Evolutionary conservation across 768 basidiomycete genomes (phyloP).

Genomic region (Nidularia sp.): DNA sequence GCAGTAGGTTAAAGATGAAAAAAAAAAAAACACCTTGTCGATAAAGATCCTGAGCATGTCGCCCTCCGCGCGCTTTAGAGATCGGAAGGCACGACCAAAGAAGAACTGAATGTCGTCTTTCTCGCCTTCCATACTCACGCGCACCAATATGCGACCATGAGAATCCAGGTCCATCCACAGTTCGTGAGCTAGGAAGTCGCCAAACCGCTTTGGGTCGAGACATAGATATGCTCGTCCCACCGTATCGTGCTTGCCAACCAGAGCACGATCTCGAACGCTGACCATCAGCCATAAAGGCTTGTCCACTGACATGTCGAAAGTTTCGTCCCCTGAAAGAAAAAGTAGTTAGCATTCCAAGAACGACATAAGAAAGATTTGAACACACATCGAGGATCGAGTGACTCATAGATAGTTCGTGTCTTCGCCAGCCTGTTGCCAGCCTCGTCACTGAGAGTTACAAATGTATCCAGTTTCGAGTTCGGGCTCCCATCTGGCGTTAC

Average conservation of each 20-base stretch:
- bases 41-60: slow-evolving; percentile 97
- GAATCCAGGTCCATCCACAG: slow-evolving; percentile 90
- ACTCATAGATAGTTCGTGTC: slow-evolving; percentile 94
- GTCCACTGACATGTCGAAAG: slow-evolving; percentile 91
- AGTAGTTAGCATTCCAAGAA: slow-evolving; percentile 5
- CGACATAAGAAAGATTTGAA: slow-evolving; percentile 8
- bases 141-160: slow-evolving; percentile 76
- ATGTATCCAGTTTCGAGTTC: slow-evolving; percentile 83
- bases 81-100: slow-evolving; percentile 94
- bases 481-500: slow-evolving; percentile 71
- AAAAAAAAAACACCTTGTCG: slow-evolving; percentile 69
- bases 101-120: slow-evolving; percentile 97
- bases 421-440: slow-evolving; percentile 86
- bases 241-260: slow-evolving; percentile 90
- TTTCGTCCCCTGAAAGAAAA: slow-evolving; percentile 79
- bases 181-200: slow-evolving; percentile 88
- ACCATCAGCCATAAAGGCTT: slow-evolving; percentile 97
- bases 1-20: not conserved
- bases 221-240: slow-evolving; percentile 91
- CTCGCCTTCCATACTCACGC: slow-evolving; percentile 98
- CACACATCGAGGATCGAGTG: slow-evolving; percentile 85
- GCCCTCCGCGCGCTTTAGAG: slow-evolving; percentile 85
- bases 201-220: slow-evolving; percentile 83
- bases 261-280: slow-evolving; percentile 84
- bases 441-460: slow-evolving; percentile 93